Base-by-base conservation (phyloP, 1,139 yeast genomes). In the Geotrichum siamense region DNA sequence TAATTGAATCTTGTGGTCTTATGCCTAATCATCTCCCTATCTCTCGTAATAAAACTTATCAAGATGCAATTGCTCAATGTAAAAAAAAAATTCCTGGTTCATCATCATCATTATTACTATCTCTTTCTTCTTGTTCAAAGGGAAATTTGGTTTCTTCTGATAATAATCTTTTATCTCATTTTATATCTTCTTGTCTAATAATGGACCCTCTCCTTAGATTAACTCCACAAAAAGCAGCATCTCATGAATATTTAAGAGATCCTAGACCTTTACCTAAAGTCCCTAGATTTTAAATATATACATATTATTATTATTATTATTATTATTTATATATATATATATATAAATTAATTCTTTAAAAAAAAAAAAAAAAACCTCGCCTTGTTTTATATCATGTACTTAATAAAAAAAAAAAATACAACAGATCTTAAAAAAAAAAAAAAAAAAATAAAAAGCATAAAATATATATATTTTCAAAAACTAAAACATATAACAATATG, bases 171-270 rank as follows among this genome's bases (percentile, higher is more conserved):
- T 15, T 33, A 9, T 25, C 19, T 51, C 60, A 59, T 46, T 67
- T 63, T 45, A 65, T 70, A 38, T 49, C 44, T 19, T 52, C 47
- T 35, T 60, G 60, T 29, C 68, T 79, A 53, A 63, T 61, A 25
- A 79, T 85, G 84, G 74, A 76, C 49, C 80, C 83, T 0, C 56
- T 55, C 25, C 65, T 64, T 37, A 65, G 85, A 28, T 52, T 67
- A 22, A 57, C 65, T 12, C 73, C 78, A 0, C 55, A 57, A 1
- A 66, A 69, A 17, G 72, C 80, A 9, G 59, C 76, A 29, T 51
- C 59, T 9, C 76, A 74, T 51, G 64, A 60, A 33, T 70, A 68
- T 48, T 52, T 67, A 1, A 33, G 37, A 19, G 46, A 43, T 22
- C 39, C 33, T 13, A 23, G 46, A 2, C 46, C 46, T 9, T 34